Conservation (phyloP, 345 rosid genomes). For the Trapa bicornis region DNA sequence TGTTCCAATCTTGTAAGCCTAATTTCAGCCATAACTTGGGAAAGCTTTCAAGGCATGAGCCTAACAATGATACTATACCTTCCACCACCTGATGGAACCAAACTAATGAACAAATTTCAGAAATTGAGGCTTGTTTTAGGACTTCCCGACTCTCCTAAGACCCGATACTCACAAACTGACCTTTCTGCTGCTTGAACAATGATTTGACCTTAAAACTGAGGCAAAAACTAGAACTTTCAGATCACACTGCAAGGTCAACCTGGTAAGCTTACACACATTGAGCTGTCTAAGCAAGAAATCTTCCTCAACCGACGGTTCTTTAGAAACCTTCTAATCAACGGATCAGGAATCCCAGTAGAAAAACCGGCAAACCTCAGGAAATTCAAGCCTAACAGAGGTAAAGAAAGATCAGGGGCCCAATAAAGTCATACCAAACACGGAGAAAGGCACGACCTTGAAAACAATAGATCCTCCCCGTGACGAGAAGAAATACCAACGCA, state of each 20-base stretch:
- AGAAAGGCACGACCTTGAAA: background rate
- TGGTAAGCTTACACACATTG: background rate
- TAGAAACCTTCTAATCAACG: background rate
- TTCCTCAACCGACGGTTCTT: too few species aligned
- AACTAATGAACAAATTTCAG: background rate
- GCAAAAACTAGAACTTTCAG: background rate
- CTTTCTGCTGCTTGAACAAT: background rate
- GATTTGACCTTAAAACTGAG: background rate
- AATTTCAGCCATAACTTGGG: constrained; percentile 67
- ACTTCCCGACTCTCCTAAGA: background rate
- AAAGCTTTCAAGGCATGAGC: constrained; percentile 12
- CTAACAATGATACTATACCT: background rate
- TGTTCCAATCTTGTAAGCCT: constrained; percentile 57
- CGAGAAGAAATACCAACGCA: too few species aligned
- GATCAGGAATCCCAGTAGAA: background rate
- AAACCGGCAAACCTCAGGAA: background rate
- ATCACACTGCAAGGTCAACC: background rate
- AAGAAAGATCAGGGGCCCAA: background rate
- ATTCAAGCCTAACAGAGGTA: background rate
- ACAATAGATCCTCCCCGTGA: background rate
- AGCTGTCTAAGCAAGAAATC: background rate
- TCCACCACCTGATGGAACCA: background rate
- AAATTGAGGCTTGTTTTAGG: background rate
- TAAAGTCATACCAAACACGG: background rate
- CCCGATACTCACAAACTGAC: background rate